Evolutionary conservation across 2,329 filamentous ascomycete species (phyloP).

Genomic region (Sclerotinia glacialis): DNA sequence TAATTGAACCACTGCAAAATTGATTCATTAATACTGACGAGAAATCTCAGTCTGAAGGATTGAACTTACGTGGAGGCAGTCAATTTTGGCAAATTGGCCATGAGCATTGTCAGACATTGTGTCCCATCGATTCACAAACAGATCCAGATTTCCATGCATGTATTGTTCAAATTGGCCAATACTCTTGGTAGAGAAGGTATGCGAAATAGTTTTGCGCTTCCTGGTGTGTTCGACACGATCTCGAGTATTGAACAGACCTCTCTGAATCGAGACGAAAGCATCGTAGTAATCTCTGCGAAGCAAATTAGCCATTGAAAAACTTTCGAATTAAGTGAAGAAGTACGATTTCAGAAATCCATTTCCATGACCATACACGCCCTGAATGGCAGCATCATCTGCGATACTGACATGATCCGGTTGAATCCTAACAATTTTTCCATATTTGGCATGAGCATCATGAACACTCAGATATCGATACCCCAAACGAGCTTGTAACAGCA

Average conservation of each 20-base stretch:
- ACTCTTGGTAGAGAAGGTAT: constrained; percentile 81
- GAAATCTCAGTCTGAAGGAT: neutral
- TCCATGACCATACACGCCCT: constrained; percentile 73
- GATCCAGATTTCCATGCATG: constrained; percentile 73
- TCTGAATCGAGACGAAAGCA: constrained; percentile 81
- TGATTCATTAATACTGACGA: neutral
- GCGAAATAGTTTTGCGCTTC: constrained; percentile 84
- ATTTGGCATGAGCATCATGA: constrained; percentile 69
- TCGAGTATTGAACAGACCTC: constrained; percentile 85
- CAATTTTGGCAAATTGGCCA: constrained; percentile 58
- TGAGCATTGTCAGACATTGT: constrained; percentile 47
- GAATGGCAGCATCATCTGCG: constrained; percentile 75
- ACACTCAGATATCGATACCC: constrained; percentile 64
- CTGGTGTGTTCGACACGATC: constrained; percentile 77
- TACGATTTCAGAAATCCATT: constrained; percentile 72
- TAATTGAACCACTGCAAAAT: constrained; percentile 65
- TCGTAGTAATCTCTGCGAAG: constrained; percentile 76
- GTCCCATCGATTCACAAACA: constrained; percentile 72
- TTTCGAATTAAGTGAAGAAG: constrained; percentile 18
- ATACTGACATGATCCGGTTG: constrained; percentile 82
- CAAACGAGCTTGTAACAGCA: constrained; percentile 62
- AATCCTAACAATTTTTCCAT: constrained; percentile 75
- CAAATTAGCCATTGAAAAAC: neutral
- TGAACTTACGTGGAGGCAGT: constrained; percentile 58
- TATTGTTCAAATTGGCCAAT: constrained; percentile 85